Percentiles rank a stretch among this genome's conserved stretches.
phyloP scores from a whole-genome alignment of 2,329 filamentous ascomycete species.

The Botryotinia globosa region DNA sequence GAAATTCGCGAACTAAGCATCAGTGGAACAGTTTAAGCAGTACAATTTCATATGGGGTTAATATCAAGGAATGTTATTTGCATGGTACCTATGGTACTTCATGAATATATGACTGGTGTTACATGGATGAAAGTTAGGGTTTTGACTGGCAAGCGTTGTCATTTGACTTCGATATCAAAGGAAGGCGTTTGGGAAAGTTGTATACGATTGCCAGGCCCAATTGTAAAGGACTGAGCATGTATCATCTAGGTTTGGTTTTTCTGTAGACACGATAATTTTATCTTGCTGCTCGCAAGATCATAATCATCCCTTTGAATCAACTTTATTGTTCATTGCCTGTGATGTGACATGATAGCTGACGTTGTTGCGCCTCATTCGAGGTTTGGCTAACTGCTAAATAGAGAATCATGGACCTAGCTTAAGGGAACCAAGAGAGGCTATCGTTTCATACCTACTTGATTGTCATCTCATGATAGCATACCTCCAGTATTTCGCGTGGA shows the following conservation, averaged over 20 bases:
- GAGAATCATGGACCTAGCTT: neutral
- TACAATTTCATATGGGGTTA: neutral
- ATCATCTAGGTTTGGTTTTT: constrained; percentile 9
- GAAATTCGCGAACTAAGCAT: constrained; percentile 98
- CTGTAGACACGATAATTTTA: neutral
- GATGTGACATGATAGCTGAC: neutral
- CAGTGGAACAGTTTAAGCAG: constrained; percentile 60
- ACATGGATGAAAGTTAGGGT: constrained; percentile 6
- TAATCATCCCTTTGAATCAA: neutral
- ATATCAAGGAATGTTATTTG: constrained; percentile 12
- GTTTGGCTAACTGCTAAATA: neutral
- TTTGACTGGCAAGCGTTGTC: constrained; percentile 10
- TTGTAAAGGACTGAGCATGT: constrained; percentile 14
- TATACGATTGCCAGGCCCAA: neutral
- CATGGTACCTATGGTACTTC: constrained; percentile 17
- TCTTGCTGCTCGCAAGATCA: neutral
- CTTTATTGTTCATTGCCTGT: neutral
- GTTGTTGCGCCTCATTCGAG: neutral
- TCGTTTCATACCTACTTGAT: neutral
- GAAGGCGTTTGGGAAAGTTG: constrained; percentile 15
- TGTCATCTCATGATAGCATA: neutral
- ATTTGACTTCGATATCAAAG: constrained; percentile 13
- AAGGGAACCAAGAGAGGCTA: neutral
- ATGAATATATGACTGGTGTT: constrained; percentile 19
- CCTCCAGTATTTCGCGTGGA: neutral